These are phyloP conservation scores for Galeopsis tetrahit DNA, from an alignment of 257 asterid species.

Conservation along the genomic window DNA sequence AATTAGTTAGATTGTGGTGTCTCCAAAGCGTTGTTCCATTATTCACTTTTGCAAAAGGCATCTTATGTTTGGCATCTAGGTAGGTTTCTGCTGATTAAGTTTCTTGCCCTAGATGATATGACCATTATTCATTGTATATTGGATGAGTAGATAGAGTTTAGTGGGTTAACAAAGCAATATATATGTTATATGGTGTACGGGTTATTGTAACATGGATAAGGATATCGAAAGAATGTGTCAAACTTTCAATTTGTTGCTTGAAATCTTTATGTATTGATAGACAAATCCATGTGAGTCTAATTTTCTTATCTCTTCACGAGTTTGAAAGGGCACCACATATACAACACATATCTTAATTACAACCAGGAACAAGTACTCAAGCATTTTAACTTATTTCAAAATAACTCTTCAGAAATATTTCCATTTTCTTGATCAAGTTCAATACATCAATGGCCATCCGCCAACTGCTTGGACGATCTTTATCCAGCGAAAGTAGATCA, in stretches of 20 bases:
- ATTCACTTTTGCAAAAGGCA: no score
- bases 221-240: background rate
- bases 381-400: background rate
- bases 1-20: no score
- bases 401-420: background rate
- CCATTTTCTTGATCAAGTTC: background rate
- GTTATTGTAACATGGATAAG: background rate
- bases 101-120: no score
- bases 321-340: slow-evolving; percentile 20
- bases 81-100: no score
- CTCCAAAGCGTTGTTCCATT: no score
- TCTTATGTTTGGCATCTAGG: no score
- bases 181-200: background rate
- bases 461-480: slow-evolving; percentile 2
- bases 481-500: slow-evolving; percentile 1
- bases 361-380: background rate
- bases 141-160: background rate
- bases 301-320: slow-evolving; percentile 24
- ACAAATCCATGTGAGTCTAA: slow-evolving; percentile 37
- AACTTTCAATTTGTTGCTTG: background rate
- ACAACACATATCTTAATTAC: background rate
- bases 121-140: background rate
- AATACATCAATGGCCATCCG: slow-evolving; percentile 13
- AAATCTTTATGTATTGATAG: background rate
- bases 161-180: background rate